Percentiles rank a stretch among this genome's conserved stretches.
These are phyloP conservation scores for Quercus suber DNA, from an alignment of 306 rosid species.

Conservation along the genomic window DNA sequence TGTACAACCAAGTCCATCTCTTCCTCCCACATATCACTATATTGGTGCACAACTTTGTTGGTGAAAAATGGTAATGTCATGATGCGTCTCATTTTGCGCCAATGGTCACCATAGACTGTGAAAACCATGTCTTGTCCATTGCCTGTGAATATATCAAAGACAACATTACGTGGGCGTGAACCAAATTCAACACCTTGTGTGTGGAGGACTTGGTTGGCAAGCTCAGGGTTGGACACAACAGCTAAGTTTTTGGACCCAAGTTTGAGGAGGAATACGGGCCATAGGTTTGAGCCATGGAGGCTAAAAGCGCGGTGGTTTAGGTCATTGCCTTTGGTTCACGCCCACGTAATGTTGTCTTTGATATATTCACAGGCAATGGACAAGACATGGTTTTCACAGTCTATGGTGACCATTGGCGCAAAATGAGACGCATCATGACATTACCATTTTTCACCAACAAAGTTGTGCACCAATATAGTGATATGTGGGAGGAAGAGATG, in stretches of 20 bases:
- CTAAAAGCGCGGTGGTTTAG: too few relatives aligned
- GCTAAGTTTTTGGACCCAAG: too few relatives aligned
- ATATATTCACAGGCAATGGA: constrained; percentile 76
- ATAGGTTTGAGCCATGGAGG: too few relatives aligned
- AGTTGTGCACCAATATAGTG: constrained; percentile 65
- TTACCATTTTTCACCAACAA: constrained; percentile 83
- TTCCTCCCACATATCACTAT: constrained; percentile 76
- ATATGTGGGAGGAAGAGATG: constrained; percentile 86
- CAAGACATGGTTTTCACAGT: constrained; percentile 87
- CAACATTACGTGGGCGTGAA: constrained; percentile 70
- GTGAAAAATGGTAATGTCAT: constrained; percentile 87
- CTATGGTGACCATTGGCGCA: constrained; percentile 84
- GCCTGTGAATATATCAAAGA: constrained; percentile 76
- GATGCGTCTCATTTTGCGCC: constrained; percentile 86
- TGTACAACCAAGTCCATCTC: constrained; percentile 74
- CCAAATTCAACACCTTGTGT: too few relatives aligned
- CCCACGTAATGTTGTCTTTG: constrained; percentile 68
- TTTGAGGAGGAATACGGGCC: too few relatives aligned
- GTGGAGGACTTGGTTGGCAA: too few relatives aligned
- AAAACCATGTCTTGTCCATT: constrained; percentile 93
- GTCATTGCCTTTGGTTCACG: constrained; percentile 82
- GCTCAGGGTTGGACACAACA: too few relatives aligned
- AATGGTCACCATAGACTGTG: constrained; percentile 68
- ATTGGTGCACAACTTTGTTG: constrained; percentile 68
- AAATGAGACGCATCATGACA: constrained; percentile 83